Percentiles rank a stretch among this genome's conserved stretches.
phyloP scores from a whole-genome alignment of 2,329 filamentous ascomycete species.

The Herpotrichia juniperi region DNA sequence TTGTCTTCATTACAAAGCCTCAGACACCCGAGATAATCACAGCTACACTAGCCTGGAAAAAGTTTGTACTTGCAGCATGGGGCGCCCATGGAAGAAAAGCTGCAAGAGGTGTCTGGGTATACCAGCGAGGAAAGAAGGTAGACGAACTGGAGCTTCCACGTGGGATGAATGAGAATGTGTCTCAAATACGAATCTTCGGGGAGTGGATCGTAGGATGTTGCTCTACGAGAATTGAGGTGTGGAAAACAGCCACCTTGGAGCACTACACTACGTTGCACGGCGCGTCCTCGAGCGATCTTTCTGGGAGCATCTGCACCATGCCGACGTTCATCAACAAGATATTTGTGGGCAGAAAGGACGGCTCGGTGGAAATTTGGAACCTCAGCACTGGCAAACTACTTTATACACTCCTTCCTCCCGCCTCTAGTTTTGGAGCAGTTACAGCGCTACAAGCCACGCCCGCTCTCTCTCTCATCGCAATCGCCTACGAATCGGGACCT shows the following conservation, averaged over 20 bases:
- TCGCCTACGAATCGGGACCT: constrained; percentile 82
- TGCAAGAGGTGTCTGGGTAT: constrained; percentile 80
- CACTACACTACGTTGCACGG: constrained; percentile 83
- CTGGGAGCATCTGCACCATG: constrained; percentile 82
- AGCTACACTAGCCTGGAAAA: constrained; percentile 85
- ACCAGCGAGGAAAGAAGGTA: constrained; percentile 86
- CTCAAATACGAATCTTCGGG: constrained; percentile 81
- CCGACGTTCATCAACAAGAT: constrained; percentile 97
- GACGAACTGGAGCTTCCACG: constrained; percentile 73
- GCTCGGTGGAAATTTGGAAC: constrained; percentile 96
- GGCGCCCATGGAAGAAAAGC: constrained; percentile 64
- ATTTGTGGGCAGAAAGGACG: constrained; percentile 85
- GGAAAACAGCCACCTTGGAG: constrained; percentile 82
- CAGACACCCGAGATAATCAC: constrained; percentile 87
- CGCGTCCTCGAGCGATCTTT: constrained; percentile 70
- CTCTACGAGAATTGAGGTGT: constrained; percentile 79
- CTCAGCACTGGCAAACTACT: constrained; percentile 88
- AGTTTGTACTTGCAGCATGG: constrained; percentile 89
- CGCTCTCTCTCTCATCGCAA: constrained; percentile 82
- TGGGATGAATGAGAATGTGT: constrained; percentile 72
- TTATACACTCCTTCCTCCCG: constrained; percentile 83
- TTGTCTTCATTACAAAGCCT: constrained; percentile 91
- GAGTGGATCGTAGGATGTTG: constrained; percentile 88
- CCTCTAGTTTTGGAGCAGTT: constrained; percentile 76
- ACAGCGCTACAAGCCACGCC: constrained; percentile 85